phyloP scores from a whole-genome alignment of 768 basidiomycete species.

The Scleroderma citrinum region DNA sequence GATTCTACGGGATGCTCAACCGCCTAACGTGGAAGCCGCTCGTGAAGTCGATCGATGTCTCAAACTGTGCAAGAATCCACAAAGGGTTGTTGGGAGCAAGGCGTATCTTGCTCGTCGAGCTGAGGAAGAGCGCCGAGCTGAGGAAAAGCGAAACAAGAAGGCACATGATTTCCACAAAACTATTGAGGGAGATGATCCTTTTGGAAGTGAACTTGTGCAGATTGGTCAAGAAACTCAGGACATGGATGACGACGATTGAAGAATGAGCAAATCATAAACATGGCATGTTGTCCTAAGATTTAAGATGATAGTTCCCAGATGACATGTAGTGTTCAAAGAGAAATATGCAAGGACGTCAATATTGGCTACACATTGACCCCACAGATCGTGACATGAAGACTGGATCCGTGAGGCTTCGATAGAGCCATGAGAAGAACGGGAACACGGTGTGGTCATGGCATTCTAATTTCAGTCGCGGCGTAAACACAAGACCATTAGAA shows the following conservation, averaged over 20 bases:
- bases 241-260: conserved; percentile 52
- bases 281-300: conserved; percentile 20
- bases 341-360: conserved; percentile 23
- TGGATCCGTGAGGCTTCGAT: conserved; percentile 48
- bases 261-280: not conserved
- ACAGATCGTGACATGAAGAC: conserved; percentile 36
- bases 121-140: conserved; percentile 65
- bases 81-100: conserved; percentile 87
- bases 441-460: no score
- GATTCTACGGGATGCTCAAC: conserved; percentile 45
- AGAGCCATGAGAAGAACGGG: conserved; percentile 34
- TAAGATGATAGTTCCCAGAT: conserved; percentile 13
- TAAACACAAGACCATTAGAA: conserved; percentile 13
- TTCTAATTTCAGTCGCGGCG: no score
- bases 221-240: conserved; percentile 25
- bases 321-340: conserved; percentile 19
- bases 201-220: conserved; percentile 49
- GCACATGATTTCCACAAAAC: conserved; percentile 42
- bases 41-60: conserved; percentile 86
- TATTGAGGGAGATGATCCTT: conserved; percentile 59
- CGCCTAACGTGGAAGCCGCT: conserved; percentile 77
- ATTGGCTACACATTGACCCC: conserved; percentile 64
- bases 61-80: conserved; percentile 89
- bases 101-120: conserved; percentile 68
- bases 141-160: conserved; percentile 63